A percentile compares a stretch with the other conserved stretches of the same genome.
phyloP scores from a whole-genome alignment of 2,329 filamentous ascomycete genomes.

The Colletotrichum sp. region DNA sequence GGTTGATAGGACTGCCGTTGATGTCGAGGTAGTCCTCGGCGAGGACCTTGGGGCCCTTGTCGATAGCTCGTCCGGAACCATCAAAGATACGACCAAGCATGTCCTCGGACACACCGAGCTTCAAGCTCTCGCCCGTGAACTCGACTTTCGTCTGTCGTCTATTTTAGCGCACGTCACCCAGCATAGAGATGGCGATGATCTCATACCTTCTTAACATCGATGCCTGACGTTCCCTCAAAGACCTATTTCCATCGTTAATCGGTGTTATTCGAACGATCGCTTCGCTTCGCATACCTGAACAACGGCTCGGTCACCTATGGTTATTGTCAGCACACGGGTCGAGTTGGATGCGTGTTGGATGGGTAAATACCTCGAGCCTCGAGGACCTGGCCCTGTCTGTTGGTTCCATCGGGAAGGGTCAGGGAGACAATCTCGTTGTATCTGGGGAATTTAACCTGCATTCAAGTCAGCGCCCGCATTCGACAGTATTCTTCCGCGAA shows the following conservation, averaged over 20 bases:
- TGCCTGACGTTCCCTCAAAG: conserved; percentile 95
- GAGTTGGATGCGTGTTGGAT: conserved; percentile 18
- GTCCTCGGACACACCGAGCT: conserved; percentile 98
- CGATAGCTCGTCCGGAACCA: conserved; percentile 95
- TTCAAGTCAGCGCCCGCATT: background rate
- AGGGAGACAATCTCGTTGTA: conserved; percentile 98
- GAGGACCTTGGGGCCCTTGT: conserved; percentile 98
- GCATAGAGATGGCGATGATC: conserved; percentile 2
- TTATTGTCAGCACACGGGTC: conserved; percentile 24
- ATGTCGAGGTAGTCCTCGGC: conserved; percentile 99
- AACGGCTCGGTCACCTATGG: conserved; percentile 84
- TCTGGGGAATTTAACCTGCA: conserved; percentile 91
- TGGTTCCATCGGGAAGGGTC: conserved; percentile 92
- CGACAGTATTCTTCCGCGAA: conserved; percentile 5
- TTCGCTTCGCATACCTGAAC: conserved; percentile 74
- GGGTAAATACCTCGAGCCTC: conserved; percentile 84
- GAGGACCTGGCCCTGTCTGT: conserved; percentile 92
- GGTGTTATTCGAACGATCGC: background rate
- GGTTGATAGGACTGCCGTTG: conserved; percentile 98
- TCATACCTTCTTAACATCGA: conserved; percentile 97
- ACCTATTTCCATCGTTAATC: conserved; percentile 63
- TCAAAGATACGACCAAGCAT: conserved; percentile 99
- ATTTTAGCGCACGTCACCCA: conserved; percentile 13
- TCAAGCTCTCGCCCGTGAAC: conserved; percentile 95
- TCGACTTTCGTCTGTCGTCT: conserved; percentile 86